Evolutionary conservation across 2,329 filamentous ascomycete genomes (phyloP).

Genomic region (Epichloe sylvatica): DNA sequence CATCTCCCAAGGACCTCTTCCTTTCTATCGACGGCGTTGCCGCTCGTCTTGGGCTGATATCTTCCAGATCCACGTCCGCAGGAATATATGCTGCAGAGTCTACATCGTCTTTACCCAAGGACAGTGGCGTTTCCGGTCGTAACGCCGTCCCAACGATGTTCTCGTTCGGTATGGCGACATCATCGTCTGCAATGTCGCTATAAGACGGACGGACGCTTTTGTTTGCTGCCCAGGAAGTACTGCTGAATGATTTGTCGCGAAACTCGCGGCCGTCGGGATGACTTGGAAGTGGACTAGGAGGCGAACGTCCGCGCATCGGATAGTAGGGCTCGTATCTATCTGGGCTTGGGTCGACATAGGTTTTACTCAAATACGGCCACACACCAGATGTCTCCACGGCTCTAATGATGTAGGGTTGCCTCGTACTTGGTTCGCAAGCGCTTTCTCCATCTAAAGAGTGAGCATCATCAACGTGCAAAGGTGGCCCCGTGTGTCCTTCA

Average conservation of each 20-base stretch:
- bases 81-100: slow-evolving; percentile 1
- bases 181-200: slow-evolving; percentile 19
- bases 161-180: slow-evolving; percentile 7
- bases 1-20: slow-evolving; percentile 7
- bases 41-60: slow-evolving; percentile 3
- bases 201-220: slow-evolving; percentile 26
- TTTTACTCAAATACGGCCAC: slow-evolving; percentile 29
- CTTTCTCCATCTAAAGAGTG: slow-evolving; percentile 26
- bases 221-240: slow-evolving; percentile 26
- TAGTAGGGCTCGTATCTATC: slow-evolving; percentile 29
- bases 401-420: slow-evolving; percentile 21
- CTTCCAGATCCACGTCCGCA: neutral
- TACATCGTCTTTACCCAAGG: neutral
- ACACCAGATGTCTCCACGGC: slow-evolving; percentile 28
- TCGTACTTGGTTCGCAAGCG: slow-evolving; percentile 21
- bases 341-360: slow-evolving; percentile 22
- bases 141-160: neutral
- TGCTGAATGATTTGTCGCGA: slow-evolving; percentile 14
- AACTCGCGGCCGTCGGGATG: slow-evolving; percentile 25
- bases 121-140: slow-evolving; percentile 1
- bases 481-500: slow-evolving; percentile 12
- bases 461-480: slow-evolving; percentile 27
- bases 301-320: slow-evolving; percentile 38
- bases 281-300: slow-evolving; percentile 35
- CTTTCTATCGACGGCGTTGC: neutral